Percentiles rank a stretch among this genome's conserved stretches.
phyloP scores from a whole-genome alignment of 2,329 filamentous ascomycete species.

The Hirsutella thompsonii region DNA sequence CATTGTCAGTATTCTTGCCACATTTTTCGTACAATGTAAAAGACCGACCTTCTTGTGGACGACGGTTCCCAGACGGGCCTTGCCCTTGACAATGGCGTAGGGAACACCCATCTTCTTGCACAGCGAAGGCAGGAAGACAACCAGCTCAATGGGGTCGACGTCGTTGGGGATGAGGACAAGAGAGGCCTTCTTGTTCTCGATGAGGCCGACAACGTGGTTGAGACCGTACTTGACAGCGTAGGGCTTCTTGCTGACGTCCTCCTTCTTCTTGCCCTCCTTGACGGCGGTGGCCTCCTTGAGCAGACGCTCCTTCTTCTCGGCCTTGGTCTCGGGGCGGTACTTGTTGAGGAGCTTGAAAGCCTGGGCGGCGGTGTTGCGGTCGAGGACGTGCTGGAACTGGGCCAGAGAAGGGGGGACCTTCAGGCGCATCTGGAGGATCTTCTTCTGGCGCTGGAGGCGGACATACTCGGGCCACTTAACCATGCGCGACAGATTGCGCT shows the following conservation, averaged over 20 bases:
- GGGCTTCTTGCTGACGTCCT: conserved; percentile 99
- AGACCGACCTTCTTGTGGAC: conserved; percentile 90
- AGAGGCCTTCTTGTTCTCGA: conserved; percentile 99
- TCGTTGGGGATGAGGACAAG: conserved; percentile 98
- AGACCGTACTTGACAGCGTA: conserved; percentile 99
- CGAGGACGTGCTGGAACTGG: conserved; percentile 95
- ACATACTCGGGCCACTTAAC: conserved; percentile 99
- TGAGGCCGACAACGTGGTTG: conserved; percentile 95
- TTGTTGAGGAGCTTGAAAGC: conserved; percentile 99
- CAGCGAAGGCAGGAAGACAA: conserved; percentile 96
- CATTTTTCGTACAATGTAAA: neutral
- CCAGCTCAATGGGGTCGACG: conserved; percentile 98
- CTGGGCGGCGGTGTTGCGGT: conserved; percentile 93
- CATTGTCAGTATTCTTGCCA: neutral
- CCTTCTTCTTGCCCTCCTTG: conserved; percentile 99
- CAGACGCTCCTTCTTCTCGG: conserved; percentile 99
- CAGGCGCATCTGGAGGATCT: conserved; percentile 96
- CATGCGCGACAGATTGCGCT: conserved; percentile 92
- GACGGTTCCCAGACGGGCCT: conserved; percentile 96
- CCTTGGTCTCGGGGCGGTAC: conserved; percentile 98
- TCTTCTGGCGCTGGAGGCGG: conserved; percentile 83
- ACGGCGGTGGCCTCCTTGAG: conserved; percentile 96
- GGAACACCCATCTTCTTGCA: conserved; percentile 99
- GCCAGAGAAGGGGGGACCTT: conserved; percentile 97
- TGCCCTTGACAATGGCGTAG: conserved; percentile 99